Percentiles rank a stretch among this genome's conserved stretches.
Conservation (phyloP, 345 rosid species). For the Citrus sp. region DNA sequence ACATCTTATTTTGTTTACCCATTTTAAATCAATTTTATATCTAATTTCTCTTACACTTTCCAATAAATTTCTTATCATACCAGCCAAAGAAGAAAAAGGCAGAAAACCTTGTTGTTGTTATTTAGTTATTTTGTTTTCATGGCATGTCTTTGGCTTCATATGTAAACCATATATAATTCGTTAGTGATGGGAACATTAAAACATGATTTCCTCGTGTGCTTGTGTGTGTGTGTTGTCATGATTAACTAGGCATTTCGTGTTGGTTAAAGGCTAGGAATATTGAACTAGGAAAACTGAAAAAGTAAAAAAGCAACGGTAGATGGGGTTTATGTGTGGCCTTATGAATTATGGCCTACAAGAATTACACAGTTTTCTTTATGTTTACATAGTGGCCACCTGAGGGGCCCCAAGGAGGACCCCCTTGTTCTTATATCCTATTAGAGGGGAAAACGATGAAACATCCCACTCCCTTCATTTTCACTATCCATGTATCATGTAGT, state of each 20-base stretch:
- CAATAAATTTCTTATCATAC: neutral
- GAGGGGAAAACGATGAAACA: neutral
- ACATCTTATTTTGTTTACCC: neutral
- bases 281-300: neutral
- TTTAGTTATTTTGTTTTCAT: neutral
- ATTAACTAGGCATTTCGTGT: slow-evolving; percentile 3
- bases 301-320: neutral
- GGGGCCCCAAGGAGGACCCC: slow-evolving; percentile 16
- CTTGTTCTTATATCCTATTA: slow-evolving; percentile 11
- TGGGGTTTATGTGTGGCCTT: neutral
- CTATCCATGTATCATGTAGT: neutral
- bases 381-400: neutral
- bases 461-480: neutral
- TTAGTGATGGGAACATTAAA: slow-evolving; percentile 5
- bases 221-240: neutral
- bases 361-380: slow-evolving; percentile 7
- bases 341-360: slow-evolving; percentile 4
- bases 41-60: neutral
- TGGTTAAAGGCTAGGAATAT: slow-evolving; percentile 8
- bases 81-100: neutral
- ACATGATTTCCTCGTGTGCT: neutral
- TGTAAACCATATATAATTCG: neutral
- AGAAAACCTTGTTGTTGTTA: neutral
- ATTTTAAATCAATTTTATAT: neutral
- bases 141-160: slow-evolving; percentile 1